Evolutionary conservation across 2,329 filamentous ascomycete genomes (phyloP), one percentile per base, ranked within the genome.

Genomic region (Fusarium pseudoanthophilum): DNA sequence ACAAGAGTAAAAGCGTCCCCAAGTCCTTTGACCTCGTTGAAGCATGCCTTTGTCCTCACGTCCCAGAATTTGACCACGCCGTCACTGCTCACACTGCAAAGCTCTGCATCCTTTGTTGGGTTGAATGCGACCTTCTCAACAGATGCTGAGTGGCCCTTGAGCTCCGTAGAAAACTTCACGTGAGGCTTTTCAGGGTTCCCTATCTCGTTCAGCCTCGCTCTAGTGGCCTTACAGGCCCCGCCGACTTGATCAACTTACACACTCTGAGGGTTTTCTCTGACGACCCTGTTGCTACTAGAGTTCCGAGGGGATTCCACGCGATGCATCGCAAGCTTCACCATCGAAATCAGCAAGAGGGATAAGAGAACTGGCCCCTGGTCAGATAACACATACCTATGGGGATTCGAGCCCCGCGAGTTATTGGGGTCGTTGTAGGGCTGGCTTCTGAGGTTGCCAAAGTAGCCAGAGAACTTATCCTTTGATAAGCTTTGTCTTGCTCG

Each of bases 221-320:
- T 18, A 21, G 24, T 18, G 32, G n/a, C 6, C 15, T 7, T 26
- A 18, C 10, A 28, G 15, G 26, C 28, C 28, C 18, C 14, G 14
- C 49, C 4, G 36, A 34, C 13, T 57, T 21, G 37, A 26, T 34
- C n/a, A 51, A 71, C 88, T 79, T 79, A 90, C 93, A 95, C 53
- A 95, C 91, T 77, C 93, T 90, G 60, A 95, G 82, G 14, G 89
- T 92, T 75, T 88, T 90, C 78, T 94, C 91, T 30, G 87, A 85
- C 11, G 92, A 89, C 7, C 94, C 95, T 1, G 95, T 97, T 2
- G 95, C 95, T 69, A 98, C 91, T 67, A 96, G 86, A 14, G 90
- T 92, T 39, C 95, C 95, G 0, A 93, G 86, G 0, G 95, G 93
- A 74, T 95, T 97, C 95, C 95, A 98, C 43, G 93, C 92, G 74